Percentiles rank a stretch among this genome's conserved stretches.
Conservation (phyloP, 495 filamentous ascomycete genomes). For the Massariosphaeria phaeospora region DNA sequence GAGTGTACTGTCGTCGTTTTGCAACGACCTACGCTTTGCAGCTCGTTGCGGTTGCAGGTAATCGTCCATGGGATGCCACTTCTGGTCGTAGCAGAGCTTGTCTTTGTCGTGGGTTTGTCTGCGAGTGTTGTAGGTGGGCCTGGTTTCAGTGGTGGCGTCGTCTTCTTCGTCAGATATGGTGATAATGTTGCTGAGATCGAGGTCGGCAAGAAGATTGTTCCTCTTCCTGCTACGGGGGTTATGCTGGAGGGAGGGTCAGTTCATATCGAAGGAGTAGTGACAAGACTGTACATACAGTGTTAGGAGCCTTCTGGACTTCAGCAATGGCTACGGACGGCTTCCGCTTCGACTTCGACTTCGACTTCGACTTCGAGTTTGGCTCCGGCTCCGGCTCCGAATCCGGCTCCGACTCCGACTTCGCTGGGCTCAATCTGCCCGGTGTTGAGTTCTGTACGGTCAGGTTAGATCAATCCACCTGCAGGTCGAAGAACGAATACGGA, state of each 20-base stretch:
- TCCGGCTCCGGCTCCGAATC: background rate
- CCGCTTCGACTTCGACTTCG: background rate
- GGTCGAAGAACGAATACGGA: no score
- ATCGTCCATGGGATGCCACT: slow-evolving; percentile 41
- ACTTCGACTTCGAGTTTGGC: background rate
- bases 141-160: background rate
- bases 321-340: background rate
- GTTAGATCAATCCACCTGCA: no score
- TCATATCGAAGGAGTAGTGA: background rate
- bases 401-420: background rate
- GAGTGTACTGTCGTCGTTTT: background rate
- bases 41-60: slow-evolving; percentile 28
- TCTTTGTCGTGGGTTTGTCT: background rate
- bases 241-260: background rate
- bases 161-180: slow-evolving; percentile 9
- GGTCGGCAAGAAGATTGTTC: slow-evolving; percentile 1
- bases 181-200: slow-evolving; percentile 26
- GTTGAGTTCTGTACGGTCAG: background rate
- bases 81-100: slow-evolving; percentile 33
- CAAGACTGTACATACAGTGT: no score
- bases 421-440: background rate
- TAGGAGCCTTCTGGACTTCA: background rate
- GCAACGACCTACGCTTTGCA: slow-evolving; percentile 19
- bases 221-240: slow-evolving; percentile 1
- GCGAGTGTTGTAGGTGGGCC: slow-evolving; percentile 13